phyloP scores from a whole-genome alignment of 345 rosid species.

The Microthlaspi erraticum region DNA sequence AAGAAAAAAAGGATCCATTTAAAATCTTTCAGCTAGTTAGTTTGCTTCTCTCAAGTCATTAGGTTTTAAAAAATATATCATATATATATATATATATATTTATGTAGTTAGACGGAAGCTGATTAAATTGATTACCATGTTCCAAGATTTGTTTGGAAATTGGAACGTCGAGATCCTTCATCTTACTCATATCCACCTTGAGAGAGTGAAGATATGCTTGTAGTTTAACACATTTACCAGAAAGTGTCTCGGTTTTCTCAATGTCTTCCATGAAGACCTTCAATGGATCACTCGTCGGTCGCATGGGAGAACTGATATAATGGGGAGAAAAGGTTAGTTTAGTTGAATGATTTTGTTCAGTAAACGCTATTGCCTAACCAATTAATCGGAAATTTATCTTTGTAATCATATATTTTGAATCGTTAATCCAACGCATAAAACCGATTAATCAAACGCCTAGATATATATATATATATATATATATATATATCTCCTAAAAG shows the following conservation, averaged over 20 bases:
- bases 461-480: no score
- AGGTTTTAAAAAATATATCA: not conserved
- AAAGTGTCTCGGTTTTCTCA: not conserved
- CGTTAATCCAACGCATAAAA: no score
- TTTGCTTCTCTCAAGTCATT: conserved; percentile 12
- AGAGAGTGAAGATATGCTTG: not conserved
- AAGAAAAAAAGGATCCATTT: not conserved
- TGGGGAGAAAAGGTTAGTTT: no score
- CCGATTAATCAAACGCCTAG: no score
- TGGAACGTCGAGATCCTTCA: conserved; percentile 9
- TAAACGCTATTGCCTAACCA: no score
- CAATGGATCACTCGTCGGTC: conserved; percentile 3
- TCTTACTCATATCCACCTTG: conserved; percentile 5
- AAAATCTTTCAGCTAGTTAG: no score
- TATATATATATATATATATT: not conserved
- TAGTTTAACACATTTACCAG: not conserved
- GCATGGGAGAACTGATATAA: not conserved
- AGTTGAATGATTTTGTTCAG: no score
- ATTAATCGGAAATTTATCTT: no score
- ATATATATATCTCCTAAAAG: no score
- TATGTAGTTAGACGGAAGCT: no score
- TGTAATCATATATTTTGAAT: no score
- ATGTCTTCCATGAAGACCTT: not conserved
- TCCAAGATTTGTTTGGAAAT: conserved; percentile 3
- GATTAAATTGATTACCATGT: conserved; percentile 6